phyloP scores from a whole-genome alignment of 2,329 filamentous ascomycete species.

The Colletotrichum lentis region DNA sequence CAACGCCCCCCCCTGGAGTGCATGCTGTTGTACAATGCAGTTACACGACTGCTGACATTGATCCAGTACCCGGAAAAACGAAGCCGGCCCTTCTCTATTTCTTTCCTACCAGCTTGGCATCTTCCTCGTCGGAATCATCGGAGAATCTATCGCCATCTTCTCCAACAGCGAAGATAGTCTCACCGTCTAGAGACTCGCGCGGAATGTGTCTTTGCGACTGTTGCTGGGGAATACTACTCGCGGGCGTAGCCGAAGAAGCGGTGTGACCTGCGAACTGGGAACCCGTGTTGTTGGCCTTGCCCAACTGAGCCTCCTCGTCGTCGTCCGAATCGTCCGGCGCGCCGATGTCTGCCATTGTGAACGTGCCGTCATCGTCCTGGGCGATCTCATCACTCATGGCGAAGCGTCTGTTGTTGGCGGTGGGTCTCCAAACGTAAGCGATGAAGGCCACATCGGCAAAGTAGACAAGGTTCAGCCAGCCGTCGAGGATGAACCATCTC shows the following conservation, averaged over 20 bases:
- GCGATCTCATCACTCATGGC: constrained; percentile 99
- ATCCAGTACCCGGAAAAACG: constrained; percentile 5
- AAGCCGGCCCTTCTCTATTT: constrained; percentile 45
- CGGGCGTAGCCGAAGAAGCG: constrained; percentile 18
- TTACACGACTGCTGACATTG: constrained; percentile 27
- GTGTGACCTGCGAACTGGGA: constrained; percentile 36
- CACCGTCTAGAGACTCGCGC: constrained; percentile 74
- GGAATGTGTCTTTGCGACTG: constrained; percentile 50
- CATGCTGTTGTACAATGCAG: constrained; percentile 34
- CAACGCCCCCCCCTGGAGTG: constrained; percentile 20
- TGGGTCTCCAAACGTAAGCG: constrained; percentile 95
- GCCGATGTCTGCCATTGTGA: constrained; percentile 93
- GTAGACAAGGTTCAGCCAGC: constrained; percentile 97
- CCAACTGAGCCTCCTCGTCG: constrained; percentile 64
- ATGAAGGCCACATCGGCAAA: constrained; percentile 92
- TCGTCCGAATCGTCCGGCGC: constrained; percentile 72
- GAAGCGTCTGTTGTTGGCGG: constrained; percentile 94
- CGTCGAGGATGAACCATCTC: constrained; percentile 95
- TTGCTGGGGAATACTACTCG: constrained; percentile 31
- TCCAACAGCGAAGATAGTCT: constrained; percentile 95
- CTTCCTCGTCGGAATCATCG: constrained; percentile 72
- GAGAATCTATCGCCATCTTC: constrained; percentile 85
- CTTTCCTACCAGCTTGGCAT: constrained; percentile 63
- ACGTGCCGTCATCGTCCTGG: constrained; percentile 94
- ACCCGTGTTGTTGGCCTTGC: constrained; percentile 46